Evolutionary conservation across 2,329 filamentous ascomycete species (phyloP).

Genomic region (Colletotrichum gloeosporioides): DNA sequence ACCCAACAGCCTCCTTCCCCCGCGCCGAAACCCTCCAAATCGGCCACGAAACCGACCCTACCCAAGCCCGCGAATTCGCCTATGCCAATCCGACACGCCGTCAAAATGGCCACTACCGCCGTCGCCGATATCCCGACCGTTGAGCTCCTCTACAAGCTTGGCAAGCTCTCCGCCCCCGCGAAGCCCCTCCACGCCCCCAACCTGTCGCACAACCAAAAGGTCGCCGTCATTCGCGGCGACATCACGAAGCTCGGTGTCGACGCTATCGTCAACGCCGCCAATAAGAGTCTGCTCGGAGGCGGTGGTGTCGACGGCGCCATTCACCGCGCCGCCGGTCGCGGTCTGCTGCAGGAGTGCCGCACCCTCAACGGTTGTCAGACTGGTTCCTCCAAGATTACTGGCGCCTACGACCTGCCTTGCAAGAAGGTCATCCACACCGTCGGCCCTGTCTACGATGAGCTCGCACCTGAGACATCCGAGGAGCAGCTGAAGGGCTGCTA

Average conservation of each 20-base stretch:
- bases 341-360: slow-evolving; percentile 74
- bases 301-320: slow-evolving; percentile 93
- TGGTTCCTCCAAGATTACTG: slow-evolving; percentile 83
- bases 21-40: neutral
- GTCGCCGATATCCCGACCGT: slow-evolving; percentile 67
- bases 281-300: slow-evolving; percentile 77
- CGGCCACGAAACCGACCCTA: neutral
- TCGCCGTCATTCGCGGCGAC: slow-evolving; percentile 76
- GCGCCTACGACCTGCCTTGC: slow-evolving; percentile 77
- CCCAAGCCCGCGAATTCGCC: neutral
- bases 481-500: slow-evolving; percentile 70
- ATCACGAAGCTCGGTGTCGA: slow-evolving; percentile 82
- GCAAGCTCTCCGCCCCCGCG: slow-evolving; percentile 45
- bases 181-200: slow-evolving; percentile 39
- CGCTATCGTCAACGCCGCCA: slow-evolving; percentile 94
- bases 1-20: neutral
- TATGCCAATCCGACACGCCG: slow-evolving; percentile 11
- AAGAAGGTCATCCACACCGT: slow-evolving; percentile 88
- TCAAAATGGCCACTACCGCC: slow-evolving; percentile 43
- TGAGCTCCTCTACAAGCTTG: slow-evolving; percentile 67
- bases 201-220: slow-evolving; percentile 65
- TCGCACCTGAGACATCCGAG: slow-evolving; percentile 46
- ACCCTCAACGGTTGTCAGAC: slow-evolving; percentile 74
- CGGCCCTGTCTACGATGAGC: slow-evolving; percentile 74
- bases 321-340: slow-evolving; percentile 78